Conservation (phyloP, 306 rosid genomes). For the Dryas octopetala region DNA sequence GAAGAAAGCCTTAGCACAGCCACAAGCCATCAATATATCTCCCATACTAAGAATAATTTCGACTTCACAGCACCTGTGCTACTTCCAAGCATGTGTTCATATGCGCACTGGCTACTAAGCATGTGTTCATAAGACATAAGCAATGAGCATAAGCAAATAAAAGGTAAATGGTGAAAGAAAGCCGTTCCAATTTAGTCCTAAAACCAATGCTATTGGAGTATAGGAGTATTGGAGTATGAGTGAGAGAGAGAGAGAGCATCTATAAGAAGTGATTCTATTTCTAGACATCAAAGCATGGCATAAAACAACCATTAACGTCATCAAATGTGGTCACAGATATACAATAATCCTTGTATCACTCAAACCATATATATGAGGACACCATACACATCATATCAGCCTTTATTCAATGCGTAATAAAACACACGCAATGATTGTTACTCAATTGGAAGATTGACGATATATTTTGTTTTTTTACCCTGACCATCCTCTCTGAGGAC, state of each 20-base stretch:
- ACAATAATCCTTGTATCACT: constrained; percentile 23
- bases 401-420: constrained; percentile 92
- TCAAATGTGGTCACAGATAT: constrained; percentile 17
- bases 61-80: neutral
- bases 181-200: too few relatives aligned
- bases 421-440: constrained; percentile 71
- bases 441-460: constrained; percentile 23
- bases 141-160: too few relatives aligned
- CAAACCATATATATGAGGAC: constrained; percentile 37
- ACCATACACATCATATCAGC: constrained; percentile 40
- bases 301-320: constrained; percentile 10
- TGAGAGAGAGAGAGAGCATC: neutral
- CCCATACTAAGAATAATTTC: neutral
- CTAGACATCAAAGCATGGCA: neutral
- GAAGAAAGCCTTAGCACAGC: neutral
- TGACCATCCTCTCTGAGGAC: constrained; percentile 80
- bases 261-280: neutral
- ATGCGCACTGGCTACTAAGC: neutral
- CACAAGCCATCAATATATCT: neutral
- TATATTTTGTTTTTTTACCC: constrained; percentile 32
- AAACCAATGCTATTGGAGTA: too few relatives aligned
- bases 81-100: neutral
- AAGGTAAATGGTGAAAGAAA: too few relatives aligned
- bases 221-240: too few relatives aligned
- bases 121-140: too few relatives aligned